Evolutionary conservation across 805 yeast genomes (phyloP).

Genomic region (Millerozyma acaciae): DNA sequence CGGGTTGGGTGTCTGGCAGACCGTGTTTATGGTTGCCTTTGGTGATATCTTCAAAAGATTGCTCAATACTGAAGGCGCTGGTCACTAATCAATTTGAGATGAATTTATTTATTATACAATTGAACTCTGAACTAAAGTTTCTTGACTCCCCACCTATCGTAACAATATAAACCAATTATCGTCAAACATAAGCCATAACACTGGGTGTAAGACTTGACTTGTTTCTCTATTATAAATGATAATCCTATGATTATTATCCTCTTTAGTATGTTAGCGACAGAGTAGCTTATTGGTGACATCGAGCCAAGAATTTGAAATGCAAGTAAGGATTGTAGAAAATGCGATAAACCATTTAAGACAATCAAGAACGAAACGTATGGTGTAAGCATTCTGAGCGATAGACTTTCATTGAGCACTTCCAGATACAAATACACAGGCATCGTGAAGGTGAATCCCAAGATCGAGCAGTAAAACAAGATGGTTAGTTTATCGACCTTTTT

Average conservation of each 20-base stretch:
- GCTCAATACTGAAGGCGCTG: conserved; percentile 40
- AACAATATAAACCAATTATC: conserved; percentile 37
- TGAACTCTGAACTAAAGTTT: neutral
- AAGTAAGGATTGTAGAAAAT: conserved; percentile 66
- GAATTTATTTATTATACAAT: conserved; percentile 1
- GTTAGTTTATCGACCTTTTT: conserved; percentile 65
- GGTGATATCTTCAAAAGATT: conserved; percentile 70
- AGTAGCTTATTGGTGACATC: conserved; percentile 72
- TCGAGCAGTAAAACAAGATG: conserved; percentile 66
- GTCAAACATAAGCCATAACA: conserved; percentile 34
- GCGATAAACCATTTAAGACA: conserved; percentile 61
- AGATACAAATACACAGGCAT: conserved; percentile 61
- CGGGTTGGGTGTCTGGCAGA: conserved; percentile 97
- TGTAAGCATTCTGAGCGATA: conserved; percentile 31
- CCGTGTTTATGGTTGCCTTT: conserved; percentile 96
- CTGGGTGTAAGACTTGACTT: conserved; percentile 25
- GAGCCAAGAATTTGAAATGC: conserved; percentile 75
- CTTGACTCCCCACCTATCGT: conserved; percentile 37
- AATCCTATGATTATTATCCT: conserved; percentile 66
- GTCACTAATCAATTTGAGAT: conserved; percentile 25
- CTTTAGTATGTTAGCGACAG: conserved; percentile 74
- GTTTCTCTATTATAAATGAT: conserved; percentile 57
- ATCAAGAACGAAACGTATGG: conserved; percentile 35
- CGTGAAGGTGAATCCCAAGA: conserved; percentile 64
- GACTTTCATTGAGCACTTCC: conserved; percentile 39